phyloP scores from a whole-genome alignment of 2,329 filamentous ascomycete species.

The Apiospora sp. region DNA sequence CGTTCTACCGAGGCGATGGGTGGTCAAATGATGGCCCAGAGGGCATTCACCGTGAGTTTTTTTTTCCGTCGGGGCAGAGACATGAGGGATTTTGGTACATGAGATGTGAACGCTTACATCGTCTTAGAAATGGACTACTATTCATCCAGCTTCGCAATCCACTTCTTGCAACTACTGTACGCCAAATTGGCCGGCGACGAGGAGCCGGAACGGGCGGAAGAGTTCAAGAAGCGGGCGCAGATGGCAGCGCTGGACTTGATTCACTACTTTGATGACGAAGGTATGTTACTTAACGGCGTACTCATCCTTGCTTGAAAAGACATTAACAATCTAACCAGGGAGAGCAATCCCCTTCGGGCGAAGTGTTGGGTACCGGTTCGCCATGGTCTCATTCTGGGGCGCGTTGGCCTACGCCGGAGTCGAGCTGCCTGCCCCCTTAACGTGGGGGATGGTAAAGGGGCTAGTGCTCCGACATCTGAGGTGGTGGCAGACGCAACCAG shows the following conservation, averaged over 20 bases:
- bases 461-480: conserved; percentile 76
- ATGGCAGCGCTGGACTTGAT: conserved; percentile 74
- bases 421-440: conserved; percentile 74
- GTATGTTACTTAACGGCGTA: conserved; percentile 26
- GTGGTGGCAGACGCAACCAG: conserved; percentile 80
- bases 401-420: conserved; percentile 79
- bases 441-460: conserved; percentile 82
- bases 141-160: conserved; percentile 82
- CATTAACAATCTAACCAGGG: conserved; percentile 41
- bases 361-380: conserved; percentile 82
- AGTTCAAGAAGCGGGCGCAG: conserved; percentile 74
- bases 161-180: conserved; percentile 80
- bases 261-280: conserved; percentile 79
- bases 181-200: conserved; percentile 73
- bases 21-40: conserved; percentile 86
- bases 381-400: conserved; percentile 86
- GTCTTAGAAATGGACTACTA: conserved; percentile 80
- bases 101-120: background rate
- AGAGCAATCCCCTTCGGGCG: conserved; percentile 79
- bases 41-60: conserved; percentile 73
- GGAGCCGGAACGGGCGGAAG: conserved; percentile 70
- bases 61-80: background rate
- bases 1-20: conserved; percentile 81
- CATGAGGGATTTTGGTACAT: too few species aligned
- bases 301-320: background rate